Base-by-base conservation (phyloP, 2,329 filamentous ascomycete species). In the Exophiala oligosperma region DNA sequence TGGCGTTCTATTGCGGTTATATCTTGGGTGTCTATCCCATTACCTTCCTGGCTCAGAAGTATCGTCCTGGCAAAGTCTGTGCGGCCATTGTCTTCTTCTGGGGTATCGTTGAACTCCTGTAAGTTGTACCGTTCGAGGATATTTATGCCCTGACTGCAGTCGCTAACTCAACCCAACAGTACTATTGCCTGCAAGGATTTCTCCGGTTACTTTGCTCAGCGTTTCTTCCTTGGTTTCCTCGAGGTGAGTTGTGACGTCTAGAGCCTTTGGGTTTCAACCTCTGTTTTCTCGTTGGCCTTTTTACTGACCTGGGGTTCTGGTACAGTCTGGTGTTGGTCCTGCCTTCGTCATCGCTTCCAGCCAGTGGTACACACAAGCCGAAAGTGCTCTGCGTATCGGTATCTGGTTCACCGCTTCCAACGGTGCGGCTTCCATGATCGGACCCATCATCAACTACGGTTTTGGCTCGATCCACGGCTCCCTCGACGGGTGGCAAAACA, bases 11-110 rank as follows among this genome's bases (percentile, higher is more conserved):
- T 75, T 90, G 91, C 64, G 89, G 89, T 40, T 89, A 90, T 86
- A 78, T 92, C 2, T 84, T 81, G 0, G 89, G 89, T 0, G 75
- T 89, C 1, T 91, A 90, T 62, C 89, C 88, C 2, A 85, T 90
- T 81, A 86, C 86, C 0, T 89, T 88, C 59, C 76, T 82, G 0
- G 76, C 90, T 0, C 89, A 92, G 71, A 81, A 83, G 21, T 89
- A 89, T 74, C 77, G 84, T 58, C 78, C 84, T 2, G 81, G 84
- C 14, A 78, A 80, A 47, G 81, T 88, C 1, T 79, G 91, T 1
- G 86, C 87, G 9, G 76, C 66, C 12, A 75, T 86, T 2, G 85
- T 90, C 14, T 72, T 89, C 49, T 49, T 88, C 4, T 91, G 88
- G 89, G 79, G 85, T 0, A 71, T 35, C 28, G 21, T 21, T n/a